Evolutionary conservation across 2,329 filamentous ascomycete species (phyloP).

Genomic region (Drechmeria coniospora): DNA sequence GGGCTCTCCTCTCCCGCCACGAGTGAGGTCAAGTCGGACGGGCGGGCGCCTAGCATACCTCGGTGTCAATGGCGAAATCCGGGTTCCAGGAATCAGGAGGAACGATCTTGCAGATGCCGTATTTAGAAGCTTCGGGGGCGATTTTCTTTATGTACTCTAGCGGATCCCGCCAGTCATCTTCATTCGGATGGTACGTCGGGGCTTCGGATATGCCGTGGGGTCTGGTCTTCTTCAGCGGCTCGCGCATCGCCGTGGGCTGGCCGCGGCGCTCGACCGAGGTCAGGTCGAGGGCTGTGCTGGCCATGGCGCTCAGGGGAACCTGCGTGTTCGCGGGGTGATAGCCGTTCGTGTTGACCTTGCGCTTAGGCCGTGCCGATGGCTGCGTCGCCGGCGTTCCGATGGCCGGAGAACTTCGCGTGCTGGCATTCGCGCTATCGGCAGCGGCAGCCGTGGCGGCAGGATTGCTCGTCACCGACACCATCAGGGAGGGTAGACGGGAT

Average conservation of each 20-base stretch:
- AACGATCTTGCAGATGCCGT: conserved; percentile 89
- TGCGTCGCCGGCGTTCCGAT: conserved; percentile 19
- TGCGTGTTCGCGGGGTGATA: conserved; percentile 35
- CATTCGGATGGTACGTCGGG: conserved; percentile 76
- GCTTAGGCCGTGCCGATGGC: conserved; percentile 30
- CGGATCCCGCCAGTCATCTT: conserved; percentile 89
- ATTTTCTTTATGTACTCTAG: conserved; percentile 91
- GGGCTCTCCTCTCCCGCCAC: too few species aligned
- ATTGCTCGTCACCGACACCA: conserved; percentile 25
- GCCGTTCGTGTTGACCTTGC: conserved; percentile 37
- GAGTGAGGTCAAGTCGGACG: too few species aligned
- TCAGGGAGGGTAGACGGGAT: conserved; percentile 9
- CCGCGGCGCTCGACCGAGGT: conserved; percentile 84
- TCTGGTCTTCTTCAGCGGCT: conserved; percentile 61
- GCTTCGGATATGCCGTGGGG: conserved; percentile 80
- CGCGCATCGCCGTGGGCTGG: conserved; percentile 60
- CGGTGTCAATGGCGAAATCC: conserved; percentile 88
- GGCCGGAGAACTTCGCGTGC: conserved; percentile 36
- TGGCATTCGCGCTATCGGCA: conserved; percentile 29
- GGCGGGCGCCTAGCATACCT: too few species aligned
- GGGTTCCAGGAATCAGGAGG: conserved; percentile 91
- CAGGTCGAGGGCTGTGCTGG: conserved; percentile 57
- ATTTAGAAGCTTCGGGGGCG: conserved; percentile 67
- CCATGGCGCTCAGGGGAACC: conserved; percentile 38
- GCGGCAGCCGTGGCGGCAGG: conserved; percentile 19